Percentiles rank a stretch among this genome's conserved stretches.
phyloP scores from a whole-genome alignment of 1,139 yeast species.

The Sugiyamaella castrensis region DNA sequence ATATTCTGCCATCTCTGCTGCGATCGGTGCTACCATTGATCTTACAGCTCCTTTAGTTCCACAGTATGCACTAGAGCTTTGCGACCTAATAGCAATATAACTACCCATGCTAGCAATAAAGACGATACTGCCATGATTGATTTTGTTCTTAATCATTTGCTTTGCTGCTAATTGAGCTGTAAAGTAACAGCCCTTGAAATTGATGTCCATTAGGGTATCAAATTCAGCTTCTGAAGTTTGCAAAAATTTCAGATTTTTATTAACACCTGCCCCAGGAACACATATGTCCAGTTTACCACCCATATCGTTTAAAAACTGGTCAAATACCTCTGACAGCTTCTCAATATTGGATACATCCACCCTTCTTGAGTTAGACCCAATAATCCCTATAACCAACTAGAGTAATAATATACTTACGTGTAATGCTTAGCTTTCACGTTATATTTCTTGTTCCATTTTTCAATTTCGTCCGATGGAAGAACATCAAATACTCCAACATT shows the following conservation, averaged over 20 bases:
- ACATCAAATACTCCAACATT: slow-evolving; percentile 45
- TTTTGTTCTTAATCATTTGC: neutral
- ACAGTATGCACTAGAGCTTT: neutral
- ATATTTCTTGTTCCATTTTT: slow-evolving; percentile 49
- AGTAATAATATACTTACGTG: slow-evolving; percentile 46
- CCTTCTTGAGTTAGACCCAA: slow-evolving; percentile 52
- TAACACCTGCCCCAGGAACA: neutral
- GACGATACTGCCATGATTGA: neutral
- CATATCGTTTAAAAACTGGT: neutral
- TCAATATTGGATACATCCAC: slow-evolving; percentile 11
- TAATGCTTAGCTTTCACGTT: slow-evolving; percentile 63
- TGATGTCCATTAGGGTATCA: neutral
- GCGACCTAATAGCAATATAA: neutral
- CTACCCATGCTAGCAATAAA: neutral
- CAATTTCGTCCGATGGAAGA: neutral
- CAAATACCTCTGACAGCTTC: slow-evolving; percentile 75
- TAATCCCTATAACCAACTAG: slow-evolving; percentile 50
- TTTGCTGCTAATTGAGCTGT: neutral
- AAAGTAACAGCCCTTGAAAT: neutral
- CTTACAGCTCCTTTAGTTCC: neutral
- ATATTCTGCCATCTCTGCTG: slow-evolving; percentile 2
- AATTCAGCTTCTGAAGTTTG: neutral
- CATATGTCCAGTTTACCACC: neutral
- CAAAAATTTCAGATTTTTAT: neutral
- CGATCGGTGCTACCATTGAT: slow-evolving; percentile 2